Conservation (phyloP, 2,329 filamentous ascomycete species). For the Aspergillus sp. region DNA sequence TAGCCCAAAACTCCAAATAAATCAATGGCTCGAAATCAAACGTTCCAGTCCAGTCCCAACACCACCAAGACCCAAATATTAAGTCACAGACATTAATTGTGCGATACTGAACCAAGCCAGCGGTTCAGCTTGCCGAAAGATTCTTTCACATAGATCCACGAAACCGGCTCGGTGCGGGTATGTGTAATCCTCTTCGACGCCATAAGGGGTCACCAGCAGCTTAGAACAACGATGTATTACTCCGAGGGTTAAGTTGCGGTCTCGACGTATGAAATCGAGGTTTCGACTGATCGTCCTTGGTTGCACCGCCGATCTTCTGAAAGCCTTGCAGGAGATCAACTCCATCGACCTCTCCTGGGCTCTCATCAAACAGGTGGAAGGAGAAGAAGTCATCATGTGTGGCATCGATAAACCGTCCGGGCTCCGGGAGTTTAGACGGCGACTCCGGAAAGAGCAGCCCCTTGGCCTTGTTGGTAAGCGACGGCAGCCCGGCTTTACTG, state of each 20-base stretch:
- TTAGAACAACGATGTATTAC: conserved; percentile 35
- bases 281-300: conserved; percentile 32
- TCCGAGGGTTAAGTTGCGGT: conserved; percentile 30
- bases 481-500: conserved; percentile 30
- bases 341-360: conserved; percentile 41
- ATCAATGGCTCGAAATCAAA: conserved; percentile 14
- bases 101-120: neutral
- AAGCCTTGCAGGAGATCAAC: conserved; percentile 48
- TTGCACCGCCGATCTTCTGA: conserved; percentile 44
- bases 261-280: conserved; percentile 27
- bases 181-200: neutral
- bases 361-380: conserved; percentile 48
- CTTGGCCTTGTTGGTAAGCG: conserved; percentile 34
- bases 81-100: conserved; percentile 2
- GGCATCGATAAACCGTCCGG: conserved; percentile 32
- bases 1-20: conserved; percentile 28
- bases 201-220: neutral
- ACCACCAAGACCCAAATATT: neutral
- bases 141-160: neutral
- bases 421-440: conserved; percentile 36
- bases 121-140: neutral
- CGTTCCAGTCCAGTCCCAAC: neutral
- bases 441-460: conserved; percentile 37
- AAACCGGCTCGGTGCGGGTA: neutral
- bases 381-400: conserved; percentile 46